A percentile compares a stretch with the other conserved stretches of the same genome.
phyloP scores from a whole-genome alignment of 176 grass and related monocot species.

The Alloteropsis semialata region DNA sequence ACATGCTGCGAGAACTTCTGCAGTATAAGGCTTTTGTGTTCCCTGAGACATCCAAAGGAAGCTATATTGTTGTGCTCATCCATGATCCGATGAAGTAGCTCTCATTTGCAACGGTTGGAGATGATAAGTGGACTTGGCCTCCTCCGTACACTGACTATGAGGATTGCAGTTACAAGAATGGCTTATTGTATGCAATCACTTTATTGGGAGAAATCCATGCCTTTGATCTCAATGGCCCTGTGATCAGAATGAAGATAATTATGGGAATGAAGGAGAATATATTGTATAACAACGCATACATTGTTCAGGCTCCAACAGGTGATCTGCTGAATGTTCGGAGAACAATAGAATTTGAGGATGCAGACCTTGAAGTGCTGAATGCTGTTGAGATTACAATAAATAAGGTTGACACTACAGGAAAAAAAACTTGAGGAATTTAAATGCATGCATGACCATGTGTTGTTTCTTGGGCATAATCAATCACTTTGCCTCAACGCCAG shows the following conservation, averaged over 20 bases:
- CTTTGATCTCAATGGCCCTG: not conserved
- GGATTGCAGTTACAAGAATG: too few species aligned
- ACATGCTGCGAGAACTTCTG: not conserved
- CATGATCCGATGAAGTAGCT: not conserved
- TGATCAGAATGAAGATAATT: not conserved
- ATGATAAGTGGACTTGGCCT: not conserved
- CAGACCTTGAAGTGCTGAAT: too few species aligned
- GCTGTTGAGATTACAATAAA: not conserved
- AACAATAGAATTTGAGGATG: not conserved
- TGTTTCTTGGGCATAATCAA: not conserved
- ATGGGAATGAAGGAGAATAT: not conserved
- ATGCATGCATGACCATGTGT: not conserved
- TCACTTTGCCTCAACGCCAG: not conserved
- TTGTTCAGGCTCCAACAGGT: not conserved
- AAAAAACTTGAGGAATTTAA: not conserved
- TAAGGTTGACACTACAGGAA: not conserved
- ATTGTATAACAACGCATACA: not conserved
- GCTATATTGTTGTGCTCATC: not conserved
- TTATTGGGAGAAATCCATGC: not conserved
- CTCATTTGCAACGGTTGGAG: not conserved
- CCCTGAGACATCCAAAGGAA: not conserved
- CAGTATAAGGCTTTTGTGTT: not conserved
- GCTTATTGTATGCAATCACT: too few species aligned
- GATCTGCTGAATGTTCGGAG: not conserved
- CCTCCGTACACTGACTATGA: too few species aligned